Conservation (phyloP, 2,329 filamentous ascomycete species). For the Claviceps sp. region DNA sequence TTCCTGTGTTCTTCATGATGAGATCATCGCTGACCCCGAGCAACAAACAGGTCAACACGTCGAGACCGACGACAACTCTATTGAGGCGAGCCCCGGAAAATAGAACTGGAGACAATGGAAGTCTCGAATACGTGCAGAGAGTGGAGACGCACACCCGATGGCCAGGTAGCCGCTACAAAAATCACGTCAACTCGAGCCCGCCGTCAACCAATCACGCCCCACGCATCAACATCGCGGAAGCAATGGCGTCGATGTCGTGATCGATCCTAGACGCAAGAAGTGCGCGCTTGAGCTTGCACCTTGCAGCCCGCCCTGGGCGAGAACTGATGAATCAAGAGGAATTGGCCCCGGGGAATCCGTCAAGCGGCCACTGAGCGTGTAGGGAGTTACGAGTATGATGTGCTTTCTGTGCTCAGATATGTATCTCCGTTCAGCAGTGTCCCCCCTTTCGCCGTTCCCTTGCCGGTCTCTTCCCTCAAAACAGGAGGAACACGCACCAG, state of each 20-base stretch:
- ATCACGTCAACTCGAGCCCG: conserved; percentile 9
- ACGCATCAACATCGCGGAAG: conserved; percentile 28
- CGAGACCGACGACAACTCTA: conserved; percentile 1
- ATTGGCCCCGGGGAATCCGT: neutral
- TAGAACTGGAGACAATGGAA: neutral
- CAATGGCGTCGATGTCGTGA: conserved; percentile 40
- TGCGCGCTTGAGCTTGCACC: conserved; percentile 9
- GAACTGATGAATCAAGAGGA: neutral
- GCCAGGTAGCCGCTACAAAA: conserved; percentile 5
- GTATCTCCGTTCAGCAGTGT: neutral
- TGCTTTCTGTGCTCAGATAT: neutral
- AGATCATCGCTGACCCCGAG: conserved; percentile 2
- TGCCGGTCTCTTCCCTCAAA: neutral
- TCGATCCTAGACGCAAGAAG: conserved; percentile 23
- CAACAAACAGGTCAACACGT: neutral
- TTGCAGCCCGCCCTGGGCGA: neutral
- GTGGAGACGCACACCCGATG: too few species aligned
- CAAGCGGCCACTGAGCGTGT: neutral
- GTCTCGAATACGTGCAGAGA: neutral
- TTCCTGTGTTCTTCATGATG: neutral
- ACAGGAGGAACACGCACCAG: neutral
- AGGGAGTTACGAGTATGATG: conserved; percentile 3
- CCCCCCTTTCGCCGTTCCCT: neutral
- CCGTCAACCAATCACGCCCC: conserved; percentile 22
- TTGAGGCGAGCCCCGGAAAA: conserved; percentile 3